Conservation (phyloP, 495 filamentous ascomycete species). For the Beverwykella pulmonaria region DNA sequence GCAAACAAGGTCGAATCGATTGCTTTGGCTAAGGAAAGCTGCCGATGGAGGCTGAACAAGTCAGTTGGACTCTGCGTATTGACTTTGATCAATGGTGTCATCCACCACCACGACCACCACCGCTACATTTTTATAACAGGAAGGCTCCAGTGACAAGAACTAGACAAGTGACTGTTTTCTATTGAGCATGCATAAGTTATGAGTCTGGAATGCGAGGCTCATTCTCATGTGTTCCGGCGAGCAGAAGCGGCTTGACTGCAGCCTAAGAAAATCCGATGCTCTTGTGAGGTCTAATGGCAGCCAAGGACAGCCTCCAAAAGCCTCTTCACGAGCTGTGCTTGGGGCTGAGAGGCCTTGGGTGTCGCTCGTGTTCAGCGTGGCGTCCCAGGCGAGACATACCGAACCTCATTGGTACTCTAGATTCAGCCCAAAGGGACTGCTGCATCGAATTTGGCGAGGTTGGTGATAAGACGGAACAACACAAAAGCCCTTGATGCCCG, state of each 20-base stretch:
- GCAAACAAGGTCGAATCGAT: neutral
- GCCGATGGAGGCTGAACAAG: neutral
- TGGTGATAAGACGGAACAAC: neutral
- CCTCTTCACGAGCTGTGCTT: neutral
- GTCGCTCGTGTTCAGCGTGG: slow-evolving; percentile 15
- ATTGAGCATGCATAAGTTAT: no score
- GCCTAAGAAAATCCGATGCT: neutral
- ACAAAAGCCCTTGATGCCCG: neutral
- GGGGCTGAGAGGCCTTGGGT: slow-evolving; percentile 4
- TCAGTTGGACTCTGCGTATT: neutral
- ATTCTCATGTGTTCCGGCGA: no score
- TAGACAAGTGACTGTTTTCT: no score
- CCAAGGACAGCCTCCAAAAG: neutral
- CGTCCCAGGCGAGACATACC: neutral
- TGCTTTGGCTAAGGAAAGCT: neutral
- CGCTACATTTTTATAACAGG: neutral
- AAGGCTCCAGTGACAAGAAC: neutral
- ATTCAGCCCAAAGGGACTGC: neutral
- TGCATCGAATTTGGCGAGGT: neutral
- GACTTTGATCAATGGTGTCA: neutral
- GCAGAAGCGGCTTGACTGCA: neutral
- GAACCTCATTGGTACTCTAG: slow-evolving; percentile 8
- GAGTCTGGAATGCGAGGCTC: no score
- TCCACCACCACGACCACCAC: neutral
- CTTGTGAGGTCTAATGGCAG: neutral